A percentile compares a stretch with the other conserved stretches of the same genome.
phyloP scores from a whole-genome alignment of 352 stramenopile genomes.

The Globisporangium parvum region DNA sequence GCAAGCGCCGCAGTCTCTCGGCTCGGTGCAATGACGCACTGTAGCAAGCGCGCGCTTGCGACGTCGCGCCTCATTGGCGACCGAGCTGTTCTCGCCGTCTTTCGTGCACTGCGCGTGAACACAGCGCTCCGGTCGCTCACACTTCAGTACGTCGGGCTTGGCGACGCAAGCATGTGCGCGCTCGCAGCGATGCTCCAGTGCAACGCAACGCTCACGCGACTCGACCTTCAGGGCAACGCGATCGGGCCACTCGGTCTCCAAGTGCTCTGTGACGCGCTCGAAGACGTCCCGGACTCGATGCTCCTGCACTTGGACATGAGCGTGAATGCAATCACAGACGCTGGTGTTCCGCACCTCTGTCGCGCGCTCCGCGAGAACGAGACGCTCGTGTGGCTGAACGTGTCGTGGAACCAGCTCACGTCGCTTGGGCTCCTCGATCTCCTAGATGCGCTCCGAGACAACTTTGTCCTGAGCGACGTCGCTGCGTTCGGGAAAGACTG shows the following conservation, averaged over 20 bases:
- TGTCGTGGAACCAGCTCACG: conserved; percentile 61
- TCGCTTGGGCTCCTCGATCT: conserved; percentile 36
- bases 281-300: conserved; percentile 54
- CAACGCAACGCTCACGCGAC: conserved; percentile 52
- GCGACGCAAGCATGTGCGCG: conserved; percentile 43
- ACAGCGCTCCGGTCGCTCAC: conserved; percentile 33
- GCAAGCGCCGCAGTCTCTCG: background rate
- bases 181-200: conserved; percentile 49
- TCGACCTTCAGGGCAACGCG: conserved; percentile 45
- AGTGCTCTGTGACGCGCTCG: conserved; percentile 46
- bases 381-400: conserved; percentile 52
- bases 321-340: conserved; percentile 44
- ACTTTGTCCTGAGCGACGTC: conserved; percentile 49
- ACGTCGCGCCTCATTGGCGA: conserved; percentile 11
- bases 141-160: conserved; percentile 39
- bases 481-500: conserved; percentile 47
- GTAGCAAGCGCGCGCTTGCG: too few relatives aligned
- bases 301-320: conserved; percentile 54
- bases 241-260: conserved; percentile 44
- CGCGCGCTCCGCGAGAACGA: conserved; percentile 61
- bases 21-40: too few relatives aligned
- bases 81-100: conserved; percentile 35
- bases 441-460: conserved; percentile 37
- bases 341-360: conserved; percentile 31
- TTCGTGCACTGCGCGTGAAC: conserved; percentile 51